Base-by-base conservation (phyloP, 1,139 yeast species). In the Pichia sp. region DNA sequence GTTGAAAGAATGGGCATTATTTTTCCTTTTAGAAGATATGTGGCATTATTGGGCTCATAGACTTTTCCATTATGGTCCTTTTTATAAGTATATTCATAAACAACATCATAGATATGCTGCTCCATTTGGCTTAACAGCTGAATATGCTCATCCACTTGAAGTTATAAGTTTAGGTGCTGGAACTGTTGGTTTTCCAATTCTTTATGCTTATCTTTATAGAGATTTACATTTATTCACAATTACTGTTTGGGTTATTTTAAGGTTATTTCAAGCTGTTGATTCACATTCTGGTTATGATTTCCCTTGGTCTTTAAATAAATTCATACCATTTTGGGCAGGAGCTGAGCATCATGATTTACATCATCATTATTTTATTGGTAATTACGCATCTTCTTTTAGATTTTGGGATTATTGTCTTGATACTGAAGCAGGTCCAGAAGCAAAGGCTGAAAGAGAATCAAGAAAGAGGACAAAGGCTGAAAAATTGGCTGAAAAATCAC, bases 41-140 rank as follows among this genome's bases (percentile, higher is more conserved):
- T 92, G 97, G 97, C 98, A 92, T 66, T 92, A 92, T 70, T 84
- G 94, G 86, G 83, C 85, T 58, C 98, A 92, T 67, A 78, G 97
- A 56, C 69, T 80, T 30, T 82, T 92, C 68, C 98, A 92, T 66
- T 76, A 79, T 60, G 96, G 96, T 41, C 74, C 80, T 52, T 82
- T 92, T 61, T 92, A 92, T 75, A 87, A 85, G 66, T 78, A 85
- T 63, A 84, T 92, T 55, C 98, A 92, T 71, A 92, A 92, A 70
- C 95, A 87, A 69, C 98, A 92, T 67, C 98, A 92, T 68, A 80
- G 89, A 64, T 92, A 90, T 63, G 96, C 97, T 30, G 97, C 97
- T 32, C 98, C 98, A 27, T 92, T 92, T 65, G 98, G 98, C 24
- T 71, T 92, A 51, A 80, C 97, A 40, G 97, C 98, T n/a, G 98